Base-by-base conservation (phyloP, 306 rosid genomes). In the Dalbergia cochinchinensis region DNA sequence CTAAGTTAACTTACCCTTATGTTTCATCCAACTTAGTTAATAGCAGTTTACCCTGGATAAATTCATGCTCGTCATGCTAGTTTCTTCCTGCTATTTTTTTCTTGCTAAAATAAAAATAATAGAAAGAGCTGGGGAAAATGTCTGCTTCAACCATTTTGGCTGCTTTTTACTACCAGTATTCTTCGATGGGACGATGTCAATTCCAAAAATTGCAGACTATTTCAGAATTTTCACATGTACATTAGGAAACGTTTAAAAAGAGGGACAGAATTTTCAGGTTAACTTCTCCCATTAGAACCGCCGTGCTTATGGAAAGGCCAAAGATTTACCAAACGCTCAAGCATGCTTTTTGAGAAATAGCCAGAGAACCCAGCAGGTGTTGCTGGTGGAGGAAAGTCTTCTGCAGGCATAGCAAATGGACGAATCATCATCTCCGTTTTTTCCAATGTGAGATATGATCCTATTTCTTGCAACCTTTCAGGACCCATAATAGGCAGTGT, bases 341-440 rank as follows among this genome's bases (percentile, higher is more conserved):
- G 94, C 54, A 94, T 87, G 45, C 97, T 85, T 84, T 92, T 94
- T 37, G 97, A 82, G 88, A 94, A 92, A 84, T 92, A 94, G 63
- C 97, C 99, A 0, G 99, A 85, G 88, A 91, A 91, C 55, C 99
- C 97, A 0, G 91, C 97, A 3, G 99, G 99, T 47, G 88, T 76
- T 42, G 92, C 81, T n/a, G 97, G 85, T 3, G 99, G 99, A 76
- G 97, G 99, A 59, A 94, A 94, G 83, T 94, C 99, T 87, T 94
- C 99, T 0, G 99, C 99, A 65, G 99, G 97, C 99, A 94, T 94
- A 3, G 99, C 97, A 83, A 91, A 94, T 31, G 94, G 93, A 34
- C 82, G 97, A 77, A 91, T 22, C 99, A 94, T 91, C 86, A 35
- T 85, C 83, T 94, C 99, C 95, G 91, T 90, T 80, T 86, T 91